A percentile compares a stretch with the other conserved stretches of the same genome.
These are phyloP conservation scores for Acidiella bohemica DNA, from an alignment of 495 filamentous ascomycete species.

Conservation along the genomic window DNA sequence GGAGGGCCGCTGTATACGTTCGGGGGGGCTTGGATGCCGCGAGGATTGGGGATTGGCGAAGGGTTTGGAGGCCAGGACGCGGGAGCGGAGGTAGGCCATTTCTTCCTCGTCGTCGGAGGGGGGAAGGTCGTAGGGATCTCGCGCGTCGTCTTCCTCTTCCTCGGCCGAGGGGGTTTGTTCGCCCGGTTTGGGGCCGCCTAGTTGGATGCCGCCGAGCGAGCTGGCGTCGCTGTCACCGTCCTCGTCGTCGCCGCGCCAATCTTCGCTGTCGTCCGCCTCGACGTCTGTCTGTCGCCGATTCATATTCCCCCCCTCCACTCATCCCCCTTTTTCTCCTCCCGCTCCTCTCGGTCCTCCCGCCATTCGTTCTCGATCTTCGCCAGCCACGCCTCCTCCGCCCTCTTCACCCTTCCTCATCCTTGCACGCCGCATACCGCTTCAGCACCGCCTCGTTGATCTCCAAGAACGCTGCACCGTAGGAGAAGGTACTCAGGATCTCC, in stretches of 20 bases:
- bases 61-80: conserved; percentile 71
- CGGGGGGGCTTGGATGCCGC: conserved; percentile 44
- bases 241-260: conserved; percentile 15
- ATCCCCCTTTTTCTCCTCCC: conserved; percentile 39
- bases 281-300: conserved; percentile 49
- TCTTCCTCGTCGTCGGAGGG: conserved; percentile 73
- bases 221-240: conserved; percentile 14
- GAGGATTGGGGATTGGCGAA: conserved; percentile 55
- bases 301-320: conserved; percentile 72
- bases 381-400: conserved; percentile 73
- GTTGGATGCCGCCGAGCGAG: conserved; percentile 40
- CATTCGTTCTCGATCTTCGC: conserved; percentile 83
- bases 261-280: conserved; percentile 39
- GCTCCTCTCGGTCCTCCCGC: conserved; percentile 56
- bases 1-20: conserved; percentile 29
- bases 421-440: conserved; percentile 72
- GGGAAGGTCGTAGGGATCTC: conserved; percentile 59
- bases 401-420: conserved; percentile 77
- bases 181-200: conserved; percentile 28
- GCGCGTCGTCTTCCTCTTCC: conserved; percentile 34
- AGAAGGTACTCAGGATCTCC: conserved; percentile 66
- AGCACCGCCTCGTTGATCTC: conserved; percentile 75
- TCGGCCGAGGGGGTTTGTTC: conserved; percentile 33
- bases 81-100: conserved; percentile 79
- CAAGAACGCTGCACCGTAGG: conserved; percentile 74